Evolutionary conservation across 345 rosid genomes (phyloP).

Genomic region (Eucalyptus paniculata): DNA sequence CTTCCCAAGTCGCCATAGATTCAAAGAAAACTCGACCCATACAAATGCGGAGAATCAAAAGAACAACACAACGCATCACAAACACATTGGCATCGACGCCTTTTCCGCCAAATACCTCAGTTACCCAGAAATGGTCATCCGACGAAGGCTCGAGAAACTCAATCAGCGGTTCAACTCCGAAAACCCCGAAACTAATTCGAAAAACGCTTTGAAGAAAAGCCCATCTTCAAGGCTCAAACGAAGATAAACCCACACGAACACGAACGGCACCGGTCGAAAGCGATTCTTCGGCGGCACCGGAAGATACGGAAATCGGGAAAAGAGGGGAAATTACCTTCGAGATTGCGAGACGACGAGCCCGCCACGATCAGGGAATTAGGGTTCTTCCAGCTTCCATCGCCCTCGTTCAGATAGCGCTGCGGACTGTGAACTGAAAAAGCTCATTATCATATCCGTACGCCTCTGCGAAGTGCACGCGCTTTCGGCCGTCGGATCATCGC

Average conservation of each 20-base stretch:
- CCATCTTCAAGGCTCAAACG: not conserved
- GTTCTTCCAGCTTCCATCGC: not conserved
- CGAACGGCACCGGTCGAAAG: not conserved
- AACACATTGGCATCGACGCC: not conserved
- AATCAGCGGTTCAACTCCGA: not conserved
- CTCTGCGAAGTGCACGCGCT: not conserved
- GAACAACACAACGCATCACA: not conserved
- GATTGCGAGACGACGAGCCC: not conserved
- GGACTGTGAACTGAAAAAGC: not conserved
- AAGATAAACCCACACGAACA: not conserved
- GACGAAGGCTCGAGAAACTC: not conserved
- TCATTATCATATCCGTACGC: not conserved
- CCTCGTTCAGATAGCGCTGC: not conserved
- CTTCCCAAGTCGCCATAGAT: not conserved
- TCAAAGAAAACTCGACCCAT: not conserved
- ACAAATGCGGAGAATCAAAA: not conserved
- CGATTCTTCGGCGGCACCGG: not conserved
- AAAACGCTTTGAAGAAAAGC: not conserved
- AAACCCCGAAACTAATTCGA: not conserved
- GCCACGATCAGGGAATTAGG: not conserved
- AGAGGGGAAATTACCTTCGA: not conserved
- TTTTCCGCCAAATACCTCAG: not conserved
- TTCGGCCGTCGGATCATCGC: fast-evolving
- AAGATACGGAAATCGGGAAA: not conserved
- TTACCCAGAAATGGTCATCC: not conserved